Evolutionary conservation across 352 stramenopile genomes (phyloP), one percentile per base, ranked within the genome.

Genomic region (Blastocystis hominis): DNA sequence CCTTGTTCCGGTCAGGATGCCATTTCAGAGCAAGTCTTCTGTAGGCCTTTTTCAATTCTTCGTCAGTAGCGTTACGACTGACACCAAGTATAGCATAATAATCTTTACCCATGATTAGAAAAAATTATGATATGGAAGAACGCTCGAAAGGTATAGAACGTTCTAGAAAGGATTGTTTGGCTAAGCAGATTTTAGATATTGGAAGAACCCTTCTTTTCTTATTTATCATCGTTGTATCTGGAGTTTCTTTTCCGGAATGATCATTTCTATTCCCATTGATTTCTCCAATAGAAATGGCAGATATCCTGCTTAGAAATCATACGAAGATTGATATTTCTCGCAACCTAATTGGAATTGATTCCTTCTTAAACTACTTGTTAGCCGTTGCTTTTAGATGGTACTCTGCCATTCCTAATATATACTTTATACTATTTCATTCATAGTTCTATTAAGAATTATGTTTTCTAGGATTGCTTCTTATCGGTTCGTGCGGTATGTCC

Each of bases 1-100:
- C 93, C 40, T 93, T 92, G 90, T 97, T 96, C 91, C 96, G 96
- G 91, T 97, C 94, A 9, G 94, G 94, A 79, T 97, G 94, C 92
- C 93, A 94, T 90, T 96, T 96, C 70, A 96, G 90, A 61, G 93
- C 93, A 86, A 96, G 89, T 88, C 95, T 96, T 44, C 93, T 91
- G 86, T 96, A 96, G n/a, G 89, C 89, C 70, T 90, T 90, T 78
- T 90, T 90, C 46, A 90, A 47, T 36, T 86, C 86, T 15, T 53
- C 64, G 17, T 89, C 87, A 7, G 54, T 70, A 5, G 89, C 89
- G 38, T 68, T 64, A 38, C 84, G 69, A 24, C 53, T 70, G 42
- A 90, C 89, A 42, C 89, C 89, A 54, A 90, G 76, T 44, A 90
- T 81, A 70, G 77, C 78, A 64, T 90, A 90, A 63, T 90, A 90